phyloP scores from a whole-genome alignment of 177 flowering plant species.

The Telopea speciosissima region DNA sequence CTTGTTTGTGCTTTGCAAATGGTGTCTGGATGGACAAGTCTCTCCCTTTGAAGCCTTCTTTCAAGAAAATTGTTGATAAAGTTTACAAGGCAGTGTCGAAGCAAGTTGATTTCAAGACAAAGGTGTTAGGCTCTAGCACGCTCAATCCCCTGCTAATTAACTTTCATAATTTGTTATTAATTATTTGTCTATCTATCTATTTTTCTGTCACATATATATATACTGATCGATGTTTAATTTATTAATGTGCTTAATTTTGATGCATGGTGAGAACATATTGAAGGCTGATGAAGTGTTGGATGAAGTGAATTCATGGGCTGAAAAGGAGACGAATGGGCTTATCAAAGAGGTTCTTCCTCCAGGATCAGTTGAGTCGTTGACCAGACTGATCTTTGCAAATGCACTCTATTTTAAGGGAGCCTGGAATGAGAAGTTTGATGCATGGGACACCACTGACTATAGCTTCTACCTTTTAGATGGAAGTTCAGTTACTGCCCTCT shows the following conservation, averaged over 20 bases:
- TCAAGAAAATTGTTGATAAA: slow-evolving; percentile 34
- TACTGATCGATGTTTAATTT: too few species aligned
- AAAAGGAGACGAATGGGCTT: slow-evolving; percentile 63
- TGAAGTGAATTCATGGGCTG: slow-evolving; percentile 77
- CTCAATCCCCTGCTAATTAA: too few species aligned
- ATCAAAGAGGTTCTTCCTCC: slow-evolving; percentile 71
- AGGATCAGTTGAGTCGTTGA: slow-evolving; percentile 50
- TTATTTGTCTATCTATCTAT: too few species aligned
- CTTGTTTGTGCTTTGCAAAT: slow-evolving; percentile 36
- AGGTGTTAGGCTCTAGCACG: slow-evolving; percentile 58
- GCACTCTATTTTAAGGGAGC: slow-evolving; percentile 88
- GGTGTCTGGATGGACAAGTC: slow-evolving; percentile 52
- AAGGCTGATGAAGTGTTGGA: slow-evolving; percentile 57
- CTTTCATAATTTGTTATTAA: too few species aligned
- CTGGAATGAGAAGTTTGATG: slow-evolving; percentile 66
- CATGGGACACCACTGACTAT: slow-evolving; percentile 45
- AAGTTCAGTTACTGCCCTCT: slow-evolving; percentile 48
- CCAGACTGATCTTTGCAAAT: slow-evolving; percentile 72
- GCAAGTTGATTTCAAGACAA: slow-evolving; percentile 48
- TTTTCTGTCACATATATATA: too few species aligned
- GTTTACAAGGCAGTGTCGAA: slow-evolving; percentile 34
- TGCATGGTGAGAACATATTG: too few species aligned
- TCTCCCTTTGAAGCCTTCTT: slow-evolving; percentile 36
- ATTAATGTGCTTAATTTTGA: too few species aligned
- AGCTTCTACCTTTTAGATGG: slow-evolving; percentile 66